Percentiles rank a stretch among this genome's conserved stretches.
Conservation (phyloP, 345 rosid species). For the Heritiera fomes region DNA sequence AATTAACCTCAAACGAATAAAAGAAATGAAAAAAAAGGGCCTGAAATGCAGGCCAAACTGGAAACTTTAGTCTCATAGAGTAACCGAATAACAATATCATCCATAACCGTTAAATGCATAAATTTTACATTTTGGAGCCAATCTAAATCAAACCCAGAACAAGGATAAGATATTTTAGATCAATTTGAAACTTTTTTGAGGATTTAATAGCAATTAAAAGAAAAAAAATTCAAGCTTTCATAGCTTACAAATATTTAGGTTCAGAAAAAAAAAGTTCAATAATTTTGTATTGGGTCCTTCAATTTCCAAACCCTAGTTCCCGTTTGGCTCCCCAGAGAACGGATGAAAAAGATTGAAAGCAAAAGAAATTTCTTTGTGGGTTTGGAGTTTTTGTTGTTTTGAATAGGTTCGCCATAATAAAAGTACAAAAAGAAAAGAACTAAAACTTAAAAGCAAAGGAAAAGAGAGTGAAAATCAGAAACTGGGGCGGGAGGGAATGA, state of each 20-base stretch:
- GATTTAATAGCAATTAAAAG: background rate
- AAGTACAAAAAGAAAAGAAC: background rate
- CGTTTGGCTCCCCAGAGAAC: conserved; percentile 19
- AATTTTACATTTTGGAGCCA: conserved; percentile 11
- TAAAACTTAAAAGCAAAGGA: background rate
- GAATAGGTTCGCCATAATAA: background rate
- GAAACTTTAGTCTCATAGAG: conserved; percentile 12
- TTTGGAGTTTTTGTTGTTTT: background rate
- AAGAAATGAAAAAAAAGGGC: background rate
- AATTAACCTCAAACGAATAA: background rate
- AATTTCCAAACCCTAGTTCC: background rate
- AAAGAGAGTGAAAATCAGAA: conserved; percentile 13
- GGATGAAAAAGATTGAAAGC: conserved; percentile 9
- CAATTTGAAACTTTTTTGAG: background rate
- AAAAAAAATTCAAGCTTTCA: background rate
- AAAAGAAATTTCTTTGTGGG: background rate
- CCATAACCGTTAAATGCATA: background rate
- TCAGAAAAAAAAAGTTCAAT: background rate
- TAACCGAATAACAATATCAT: conserved; percentile 10
- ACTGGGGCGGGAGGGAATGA: conserved; percentile 30
- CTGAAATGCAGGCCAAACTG: conserved; percentile 11
- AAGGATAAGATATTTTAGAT: background rate
- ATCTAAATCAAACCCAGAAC: background rate
- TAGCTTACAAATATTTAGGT: background rate
- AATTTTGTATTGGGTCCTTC: conserved; percentile 9